Base-by-base conservation (phyloP, 495 filamentous ascomycete genomes). In the Cladorrhinum samala region DNA sequence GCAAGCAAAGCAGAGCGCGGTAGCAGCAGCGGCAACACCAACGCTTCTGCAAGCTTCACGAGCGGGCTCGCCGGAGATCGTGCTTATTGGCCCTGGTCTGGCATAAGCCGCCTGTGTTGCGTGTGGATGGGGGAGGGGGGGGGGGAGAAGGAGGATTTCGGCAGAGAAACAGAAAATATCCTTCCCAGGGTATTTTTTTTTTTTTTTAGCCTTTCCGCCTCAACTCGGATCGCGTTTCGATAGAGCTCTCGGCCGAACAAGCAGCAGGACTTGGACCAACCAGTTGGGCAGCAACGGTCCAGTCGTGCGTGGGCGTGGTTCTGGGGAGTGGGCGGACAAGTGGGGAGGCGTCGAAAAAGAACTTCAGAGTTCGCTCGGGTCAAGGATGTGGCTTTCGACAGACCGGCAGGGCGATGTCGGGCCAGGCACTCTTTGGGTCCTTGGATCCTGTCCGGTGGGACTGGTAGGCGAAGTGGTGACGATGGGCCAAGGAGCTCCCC, bases 231-330 rank as follows among this genome's bases (percentile, higher is more conserved):
- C 33, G 27, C 13, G 18, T n/a, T 42, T 41, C 54, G 42, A 48
- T 19, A 44, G 42, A 51, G 43, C 50, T 57, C n/a, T 21, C 27
- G 43, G 42, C 43, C 47, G 45, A 36, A 43, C 52, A 55, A 61
- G 50, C 53, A 56, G 46, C 49, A 24, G 23, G 36, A 16, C 19
- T 36, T 37, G 40, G n/a, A 40, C 16, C 38, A 52, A 21, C 27
- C 27, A 57, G 62, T 67, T 63, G 65, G 65, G 65, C 65, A 67
- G 65, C 65, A 67, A 67, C 52, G 23, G 30, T 55, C 49, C 24
- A 25, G 50, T 54, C 49, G 52, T 51, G 45, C 46, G 58, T 51
- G 51, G 49, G 52, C 25, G 48, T 20, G 49, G 8, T 51, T 46
- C 42, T 13, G 43, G 30, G 49, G 44, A 30, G 57, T 38, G 50